Evolutionary conservation across 129 eudicot genomes (phyloP), one percentile per base, ranked within the genome.

Genomic region (Silybum marianum): DNA sequence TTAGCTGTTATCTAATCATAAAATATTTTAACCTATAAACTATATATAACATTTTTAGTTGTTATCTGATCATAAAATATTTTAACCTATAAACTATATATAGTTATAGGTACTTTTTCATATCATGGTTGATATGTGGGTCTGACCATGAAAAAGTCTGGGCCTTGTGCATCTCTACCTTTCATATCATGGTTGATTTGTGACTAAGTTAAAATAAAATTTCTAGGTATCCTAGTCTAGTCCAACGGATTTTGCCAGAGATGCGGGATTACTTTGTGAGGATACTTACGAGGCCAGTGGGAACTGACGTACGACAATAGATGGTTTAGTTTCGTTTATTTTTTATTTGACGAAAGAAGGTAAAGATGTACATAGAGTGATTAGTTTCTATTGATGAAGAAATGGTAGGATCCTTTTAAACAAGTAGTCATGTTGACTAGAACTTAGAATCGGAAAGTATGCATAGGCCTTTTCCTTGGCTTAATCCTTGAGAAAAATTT

Each of bases 241-340:
- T 88, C 67, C 84, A 86, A 13, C 93, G 91, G 3, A 78, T 90
- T 12, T 72, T 94, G 58, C 97, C 97, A 0, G 98, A 90, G 84
- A 90, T 87, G 69, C 90, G 86, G 0, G 78, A 80, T 71, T 90
- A 92, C 87, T 91, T 91, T 79, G 83, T 84, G 46, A 87, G 80
- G 73, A 83, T 65, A 28, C 91, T 94, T 14, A 83, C 83, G 10
- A 89, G 86, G 70, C 90, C 95, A 21, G 72, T 72, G 77, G 80
- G 80, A 28, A 65, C 67, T 22, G 88, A 78, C 36, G 48, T 76
- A 71, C 48, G 77, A 80, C 34, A 62, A 36, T 65, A 75, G 83
- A 69, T 4, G 74, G 63, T 76, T 74, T 79, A 8, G 79, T 39
- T 66, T 72, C 19, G 77, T 85, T 80, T 84, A 87, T 38, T 72